phyloP scores from a whole-genome alignment of 495 filamentous ascomycete species.

The Clavariopsis aquatica region DNA sequence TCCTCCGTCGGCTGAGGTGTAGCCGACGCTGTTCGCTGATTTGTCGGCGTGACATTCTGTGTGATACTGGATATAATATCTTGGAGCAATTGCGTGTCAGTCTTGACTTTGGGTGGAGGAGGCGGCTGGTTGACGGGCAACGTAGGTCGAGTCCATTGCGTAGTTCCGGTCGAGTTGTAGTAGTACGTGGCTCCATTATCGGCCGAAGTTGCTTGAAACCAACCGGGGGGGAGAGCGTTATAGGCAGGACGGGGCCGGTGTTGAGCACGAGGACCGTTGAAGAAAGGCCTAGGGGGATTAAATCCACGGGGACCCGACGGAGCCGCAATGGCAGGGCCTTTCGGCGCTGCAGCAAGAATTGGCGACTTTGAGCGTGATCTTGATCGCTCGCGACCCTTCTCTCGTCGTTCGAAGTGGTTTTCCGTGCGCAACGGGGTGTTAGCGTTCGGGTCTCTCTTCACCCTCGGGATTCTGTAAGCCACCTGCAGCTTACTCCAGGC shows the following conservation, averaged over 20 bases:
- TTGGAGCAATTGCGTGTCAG: constrained; percentile 69
- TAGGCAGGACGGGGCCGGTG: constrained; percentile 54
- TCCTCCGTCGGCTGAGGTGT: constrained; percentile 52
- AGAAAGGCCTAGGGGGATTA: constrained; percentile 64
- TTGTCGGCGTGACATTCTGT: constrained; percentile 66
- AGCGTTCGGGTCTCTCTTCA: constrained; percentile 60
- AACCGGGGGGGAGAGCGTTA: constrained; percentile 70
- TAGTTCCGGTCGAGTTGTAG: constrained; percentile 70
- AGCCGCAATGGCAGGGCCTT: constrained; percentile 53
- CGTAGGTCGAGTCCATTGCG: constrained; percentile 78
- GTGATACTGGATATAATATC: constrained; percentile 85
- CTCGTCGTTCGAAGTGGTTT: constrained; percentile 61
- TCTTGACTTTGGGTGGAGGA: constrained; percentile 62
- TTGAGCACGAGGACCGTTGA: constrained; percentile 58
- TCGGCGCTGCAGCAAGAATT: constrained; percentile 40
- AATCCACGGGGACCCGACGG: constrained; percentile 67
- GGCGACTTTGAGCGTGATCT: constrained; percentile 56
- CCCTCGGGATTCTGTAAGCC: constrained; percentile 93
- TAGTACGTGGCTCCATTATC: constrained; percentile 73
- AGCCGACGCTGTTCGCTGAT: constrained; percentile 54
- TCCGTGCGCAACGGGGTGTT: constrained; percentile 60
- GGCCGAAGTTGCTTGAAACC: constrained; percentile 67
- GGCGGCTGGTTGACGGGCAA: constrained; percentile 62
- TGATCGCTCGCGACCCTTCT: constrained; percentile 48
- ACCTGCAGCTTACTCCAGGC: constrained; percentile 88